phyloP scores from a whole-genome alignment of 345 rosid species.

The Hibiscus syriacus region DNA sequence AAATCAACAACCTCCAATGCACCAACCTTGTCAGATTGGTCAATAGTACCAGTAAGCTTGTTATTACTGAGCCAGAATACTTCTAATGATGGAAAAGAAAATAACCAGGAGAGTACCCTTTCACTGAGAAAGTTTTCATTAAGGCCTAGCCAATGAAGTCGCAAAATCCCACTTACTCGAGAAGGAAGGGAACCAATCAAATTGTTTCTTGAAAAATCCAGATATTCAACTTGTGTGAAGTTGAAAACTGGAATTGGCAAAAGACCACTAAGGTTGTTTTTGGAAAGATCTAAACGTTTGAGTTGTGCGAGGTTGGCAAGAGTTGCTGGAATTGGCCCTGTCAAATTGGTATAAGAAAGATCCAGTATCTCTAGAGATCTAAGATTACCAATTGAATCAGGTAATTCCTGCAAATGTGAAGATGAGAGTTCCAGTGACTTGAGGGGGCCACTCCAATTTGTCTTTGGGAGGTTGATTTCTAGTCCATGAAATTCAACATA shows the following conservation, averaged over 20 bases:
- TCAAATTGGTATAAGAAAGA: not conserved
- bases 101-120: not conserved
- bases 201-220: not conserved
- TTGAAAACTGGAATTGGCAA: not conserved
- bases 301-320: not conserved
- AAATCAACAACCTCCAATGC: not conserved
- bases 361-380: not conserved
- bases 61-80: not conserved
- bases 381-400: conserved; percentile 6
- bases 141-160: not conserved
- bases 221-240: not conserved
- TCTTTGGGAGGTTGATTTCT: no score
- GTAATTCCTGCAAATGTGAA: conserved; percentile 1
- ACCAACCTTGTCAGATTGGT: not conserved
- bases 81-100: not conserved
- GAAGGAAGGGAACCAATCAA: not conserved
- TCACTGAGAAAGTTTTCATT: not conserved
- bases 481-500: no score
- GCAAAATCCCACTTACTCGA: not conserved
- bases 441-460: no score
- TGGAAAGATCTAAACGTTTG: not conserved
- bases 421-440: no score
- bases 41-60: not conserved
- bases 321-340: not conserved
- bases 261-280: not conserved